Evolutionary conservation across 1,284 basidiomycete genomes (phyloP), one percentile per base, ranked within the genome.

Genomic region (Porogramme epimiltina): DNA sequence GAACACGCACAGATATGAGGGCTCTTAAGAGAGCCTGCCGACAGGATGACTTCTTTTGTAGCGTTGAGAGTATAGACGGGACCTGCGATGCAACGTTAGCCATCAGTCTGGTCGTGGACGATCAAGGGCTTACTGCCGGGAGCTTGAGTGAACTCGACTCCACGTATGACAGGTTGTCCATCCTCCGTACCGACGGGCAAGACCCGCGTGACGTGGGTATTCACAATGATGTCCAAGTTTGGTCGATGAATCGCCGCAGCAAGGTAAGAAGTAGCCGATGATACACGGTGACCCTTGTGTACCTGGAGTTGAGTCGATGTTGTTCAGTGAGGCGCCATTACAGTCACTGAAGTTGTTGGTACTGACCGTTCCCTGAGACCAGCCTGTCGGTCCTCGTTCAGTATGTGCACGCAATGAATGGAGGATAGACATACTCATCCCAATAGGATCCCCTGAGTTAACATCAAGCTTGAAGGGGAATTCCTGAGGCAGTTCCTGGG

Each of bases 171-270:
- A 15, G 64, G 66, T 3, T 47, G 45, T 19, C 50, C 51, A 2
- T 54, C 25, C 19, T 43, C 52, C 38, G 42, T 2, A 13, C 45
- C 49, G 2, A 67, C 67, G 19, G 65, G 61, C 4, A 75, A 18
- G 2, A 78, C 52, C 37, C 67, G 67, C 11, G 67, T 71, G 3
- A 73, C 75, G 28, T 69, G 70, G 2, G 73, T 66, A 37, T 74
- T 67, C 18, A 76, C 51, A 1, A 77, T 54, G 22, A 79, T 63
- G 40, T 73, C 69, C 2, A 79, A 51, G 55, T 78, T 79, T 4
- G 65, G 58, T n/a, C 74, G 59, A 36, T 56, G 56, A 9, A 69
- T 56, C 2, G 59, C 53, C 15, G 66, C 63, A 1, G 56, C 58
- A 9, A 79, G 58, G 39, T 66, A 67, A 3, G 59, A 62, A 10